Base-by-base conservation (phyloP, 108 stramenopile genomes). In the Fistulifera pelliculosa region DNA sequence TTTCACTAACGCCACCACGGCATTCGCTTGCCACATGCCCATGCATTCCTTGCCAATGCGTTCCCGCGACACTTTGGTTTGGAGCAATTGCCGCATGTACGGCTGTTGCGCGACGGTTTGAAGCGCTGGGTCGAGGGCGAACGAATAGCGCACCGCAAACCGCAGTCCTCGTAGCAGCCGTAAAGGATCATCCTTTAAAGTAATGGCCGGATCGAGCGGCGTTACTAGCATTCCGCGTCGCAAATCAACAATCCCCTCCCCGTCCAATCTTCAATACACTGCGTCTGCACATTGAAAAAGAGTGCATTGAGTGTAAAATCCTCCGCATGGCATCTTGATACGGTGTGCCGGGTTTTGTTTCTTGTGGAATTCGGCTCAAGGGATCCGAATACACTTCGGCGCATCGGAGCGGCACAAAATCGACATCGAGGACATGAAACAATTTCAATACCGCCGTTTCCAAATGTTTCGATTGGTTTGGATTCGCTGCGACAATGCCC, bases 381-480 rank as follows among this genome's bases (percentile, higher is more conserved):
- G 48, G 47, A 23, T 69, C 71, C 44, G 93, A 91, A 1, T 78
- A 75, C 44, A 87, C 89, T 58, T 96, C 91, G 45, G 82, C 68
- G 6, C 19, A 45, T 2, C 98, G 79, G 0, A 99, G 73, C 58
- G 98, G 94, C 47, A 81, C 85, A 60, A 96, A 91, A 66, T 99
- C 99, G 10, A 96, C 69, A 41, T 90, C 88, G 11, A 93, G 73
- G 12, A 82, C 93, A 24, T 74, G 59, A 8, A 6, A 35, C 3
- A 99, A 56, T 19, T 71, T 77, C 74, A 97, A 79, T 0, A 93
- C 85, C 27, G 97, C 99, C 6, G 99, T 99, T 77, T 99, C 96
- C 27, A 99, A 74, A 75, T 99, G 99, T 73, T 99, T 99, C 15
- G 88, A 93, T 73, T 99, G 96, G 16, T 74, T 79, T 16, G 98